Percentiles rank a stretch among this genome's conserved stretches.
Evolutionary conservation across 2,329 filamentous ascomycete species (phyloP).

Genomic region (Ceratocystis harringtonii): DNA sequence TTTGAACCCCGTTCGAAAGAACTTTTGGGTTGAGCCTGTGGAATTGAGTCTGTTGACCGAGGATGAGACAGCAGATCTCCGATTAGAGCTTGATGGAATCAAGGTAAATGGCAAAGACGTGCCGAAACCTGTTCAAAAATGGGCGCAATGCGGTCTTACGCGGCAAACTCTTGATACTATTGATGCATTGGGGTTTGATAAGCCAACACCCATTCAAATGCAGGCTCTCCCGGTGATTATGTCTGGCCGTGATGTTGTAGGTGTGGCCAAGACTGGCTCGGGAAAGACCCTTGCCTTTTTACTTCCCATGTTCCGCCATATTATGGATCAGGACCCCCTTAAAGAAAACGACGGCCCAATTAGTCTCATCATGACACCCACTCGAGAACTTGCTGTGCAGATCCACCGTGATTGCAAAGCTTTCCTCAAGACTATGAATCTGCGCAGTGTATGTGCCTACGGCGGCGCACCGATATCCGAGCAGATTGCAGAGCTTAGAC

Average conservation of each 20-base stretch:
- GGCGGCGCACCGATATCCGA: slow-evolving; percentile 93
- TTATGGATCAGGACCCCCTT: slow-evolving; percentile 77
- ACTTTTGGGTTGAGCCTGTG: slow-evolving; percentile 83
- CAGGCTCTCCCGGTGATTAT: slow-evolving; percentile 91
- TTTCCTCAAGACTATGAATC: slow-evolving; percentile 71
- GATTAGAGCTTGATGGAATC: slow-evolving; percentile 84
- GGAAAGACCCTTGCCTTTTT: slow-evolving; percentile 95
- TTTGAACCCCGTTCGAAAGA: slow-evolving; percentile 75
- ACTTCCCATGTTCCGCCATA: slow-evolving; percentile 93
- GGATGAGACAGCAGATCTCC: slow-evolving; percentile 65
- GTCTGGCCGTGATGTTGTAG: slow-evolving; percentile 89
- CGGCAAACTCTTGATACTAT: slow-evolving; percentile 79
- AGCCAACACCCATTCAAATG: slow-evolving; percentile 84
- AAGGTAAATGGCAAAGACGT: slow-evolving; percentile 80
- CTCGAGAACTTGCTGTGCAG: slow-evolving; percentile 81
- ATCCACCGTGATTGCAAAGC: slow-evolving; percentile 92
- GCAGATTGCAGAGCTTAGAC: slow-evolving; percentile 91
- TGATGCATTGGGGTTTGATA: slow-evolving; percentile 64
- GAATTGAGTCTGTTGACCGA: slow-evolving; percentile 74
- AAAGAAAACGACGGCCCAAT: slow-evolving; percentile 78
- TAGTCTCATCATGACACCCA: slow-evolving; percentile 81
- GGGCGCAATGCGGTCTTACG: slow-evolving; percentile 86
- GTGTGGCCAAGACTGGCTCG: slow-evolving; percentile 92
- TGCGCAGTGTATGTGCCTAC: slow-evolving; percentile 83
- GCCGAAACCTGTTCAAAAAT: slow-evolving; percentile 88